phyloP scores from a whole-genome alignment of 2,329 filamentous ascomycete genomes.

The Beauveria rudraprayagi region DNA sequence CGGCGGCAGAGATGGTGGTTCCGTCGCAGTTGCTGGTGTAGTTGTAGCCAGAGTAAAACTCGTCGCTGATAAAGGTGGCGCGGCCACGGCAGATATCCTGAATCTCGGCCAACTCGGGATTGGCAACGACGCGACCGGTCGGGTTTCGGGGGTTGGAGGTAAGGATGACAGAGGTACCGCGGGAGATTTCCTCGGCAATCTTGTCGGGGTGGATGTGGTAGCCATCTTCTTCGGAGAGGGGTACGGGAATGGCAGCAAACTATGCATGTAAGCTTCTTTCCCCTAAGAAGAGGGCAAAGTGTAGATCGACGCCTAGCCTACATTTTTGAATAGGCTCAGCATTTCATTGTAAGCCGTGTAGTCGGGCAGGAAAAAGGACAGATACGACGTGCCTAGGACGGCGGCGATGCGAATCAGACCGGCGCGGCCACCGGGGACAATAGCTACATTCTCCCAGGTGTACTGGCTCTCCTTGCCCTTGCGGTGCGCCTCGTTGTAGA shows the following conservation, averaged over 20 bases:
- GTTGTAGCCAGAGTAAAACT: conserved; percentile 96
- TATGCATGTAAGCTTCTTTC: conserved; percentile 21
- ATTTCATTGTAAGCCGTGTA: conserved; percentile 98
- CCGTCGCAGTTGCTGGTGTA: conserved; percentile 91
- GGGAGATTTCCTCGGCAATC: conserved; percentile 83
- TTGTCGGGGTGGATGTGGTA: conserved; percentile 93
- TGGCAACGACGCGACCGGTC: conserved; percentile 78
- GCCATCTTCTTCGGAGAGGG: conserved; percentile 73
- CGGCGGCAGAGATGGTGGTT: conserved; percentile 77
- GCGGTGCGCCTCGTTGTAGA: conserved; percentile 91
- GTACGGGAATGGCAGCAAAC: conserved; percentile 82
- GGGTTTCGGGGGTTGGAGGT: conserved; percentile 96
- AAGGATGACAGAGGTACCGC: conserved; percentile 79
- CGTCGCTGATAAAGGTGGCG: conserved; percentile 87
- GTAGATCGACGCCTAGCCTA: conserved; percentile 26
- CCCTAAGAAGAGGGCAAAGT: background rate
- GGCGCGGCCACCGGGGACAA: conserved; percentile 87
- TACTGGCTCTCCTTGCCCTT: conserved; percentile 83
- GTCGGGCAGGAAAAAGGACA: conserved; percentile 90
- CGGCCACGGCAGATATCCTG: conserved; percentile 88
- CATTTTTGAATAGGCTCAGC: conserved; percentile 88
- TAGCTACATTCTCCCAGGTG: conserved; percentile 95
- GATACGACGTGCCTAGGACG: conserved; percentile 83
- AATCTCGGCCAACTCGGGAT: conserved; percentile 79
- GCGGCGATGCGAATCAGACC: conserved; percentile 92